These are phyloP conservation scores for Xenoacremonium recifei DNA, from an alignment of 2,329 filamentous ascomycete species.

Conservation along the genomic window DNA sequence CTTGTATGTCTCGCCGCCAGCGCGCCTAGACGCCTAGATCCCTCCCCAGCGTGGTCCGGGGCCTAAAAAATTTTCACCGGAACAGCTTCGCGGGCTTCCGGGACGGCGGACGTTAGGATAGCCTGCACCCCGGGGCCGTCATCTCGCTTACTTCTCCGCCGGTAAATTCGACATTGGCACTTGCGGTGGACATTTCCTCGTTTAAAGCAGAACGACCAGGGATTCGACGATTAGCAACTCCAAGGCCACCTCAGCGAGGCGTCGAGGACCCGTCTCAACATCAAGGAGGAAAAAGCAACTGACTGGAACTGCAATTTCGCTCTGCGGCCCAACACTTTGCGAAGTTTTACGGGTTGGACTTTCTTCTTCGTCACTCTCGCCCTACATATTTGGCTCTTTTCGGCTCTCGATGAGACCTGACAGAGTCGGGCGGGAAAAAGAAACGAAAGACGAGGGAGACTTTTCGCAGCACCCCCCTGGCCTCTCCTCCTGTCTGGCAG, in stretches of 20 bases:
- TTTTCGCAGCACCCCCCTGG: too few species aligned
- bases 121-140: slow-evolving; percentile 26
- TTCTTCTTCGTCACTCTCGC: too few species aligned
- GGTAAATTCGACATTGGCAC: slow-evolving; percentile 33
- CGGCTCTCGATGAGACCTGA: too few species aligned
- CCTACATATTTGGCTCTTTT: too few species aligned
- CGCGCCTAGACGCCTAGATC: slow-evolving; percentile 23
- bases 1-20: slow-evolving; percentile 26
- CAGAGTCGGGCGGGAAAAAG: too few species aligned
- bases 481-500: too few species aligned
- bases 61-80: slow-evolving; percentile 31
- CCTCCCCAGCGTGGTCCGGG: slow-evolving; percentile 22
- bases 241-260: slow-evolving; percentile 14
- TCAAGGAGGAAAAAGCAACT: slow-evolving; percentile 8
- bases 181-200: too few species aligned
- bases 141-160: slow-evolving; percentile 34
- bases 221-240: too few species aligned
- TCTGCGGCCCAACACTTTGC: too few species aligned
- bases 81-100: slow-evolving; percentile 25
- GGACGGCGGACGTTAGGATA: slow-evolving; percentile 25
- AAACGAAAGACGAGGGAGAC: too few species aligned
- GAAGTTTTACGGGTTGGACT: neutral
- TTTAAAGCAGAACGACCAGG: too few species aligned
- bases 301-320: slow-evolving; percentile 3
- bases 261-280: slow-evolving; percentile 15